Percentiles rank a stretch among this genome's conserved stretches.
Conservation (phyloP, 208 protist species). For the Angomonas ambiguus region DNA sequence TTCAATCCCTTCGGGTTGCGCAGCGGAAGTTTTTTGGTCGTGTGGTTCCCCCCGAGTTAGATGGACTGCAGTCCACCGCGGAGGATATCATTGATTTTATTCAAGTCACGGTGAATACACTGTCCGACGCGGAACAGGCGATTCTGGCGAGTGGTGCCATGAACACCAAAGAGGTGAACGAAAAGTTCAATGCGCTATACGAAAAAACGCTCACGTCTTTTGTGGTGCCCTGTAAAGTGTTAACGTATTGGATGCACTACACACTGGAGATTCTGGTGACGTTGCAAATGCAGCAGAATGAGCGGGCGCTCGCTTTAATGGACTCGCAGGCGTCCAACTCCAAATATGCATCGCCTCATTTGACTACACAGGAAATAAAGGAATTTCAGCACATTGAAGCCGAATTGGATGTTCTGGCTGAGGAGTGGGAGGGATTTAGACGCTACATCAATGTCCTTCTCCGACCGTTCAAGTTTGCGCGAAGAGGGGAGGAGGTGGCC, state of each 20-base stretch:
- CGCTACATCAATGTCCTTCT: conserved; percentile 30
- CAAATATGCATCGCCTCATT: conserved; percentile 17
- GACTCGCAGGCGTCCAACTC: not conserved
- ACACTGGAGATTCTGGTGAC: conserved; percentile 18
- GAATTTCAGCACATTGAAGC: conserved; percentile 29
- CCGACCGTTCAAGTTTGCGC: not conserved
- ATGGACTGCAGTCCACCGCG: conserved; percentile 26
- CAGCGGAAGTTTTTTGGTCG: conserved; percentile 28
- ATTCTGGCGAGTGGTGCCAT: not conserved
- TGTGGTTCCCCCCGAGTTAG: conserved; percentile 27
- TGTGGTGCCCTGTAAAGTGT: conserved; percentile 25
- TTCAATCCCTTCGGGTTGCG: conserved; percentile 6
- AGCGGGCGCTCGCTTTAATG: conserved; percentile 14
- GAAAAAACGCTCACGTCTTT: conserved; percentile 30
- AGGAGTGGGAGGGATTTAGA: conserved; percentile 57
- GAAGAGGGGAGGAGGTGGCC: not conserved
- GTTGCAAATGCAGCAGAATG: conserved; percentile 24
- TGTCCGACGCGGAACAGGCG: not conserved
- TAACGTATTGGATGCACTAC: conserved; percentile 35
- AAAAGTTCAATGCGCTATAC: not conserved
- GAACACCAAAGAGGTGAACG: not conserved
- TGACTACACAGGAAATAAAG: conserved; percentile 24
- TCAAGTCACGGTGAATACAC: not conserved
- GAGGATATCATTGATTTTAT: conserved; percentile 19
- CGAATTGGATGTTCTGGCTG: conserved; percentile 27